A percentile compares a stretch with the other conserved stretches of the same genome.
Evolutionary conservation across 305 asterid species (phyloP).

Genomic region (Rubia balearica): DNA sequence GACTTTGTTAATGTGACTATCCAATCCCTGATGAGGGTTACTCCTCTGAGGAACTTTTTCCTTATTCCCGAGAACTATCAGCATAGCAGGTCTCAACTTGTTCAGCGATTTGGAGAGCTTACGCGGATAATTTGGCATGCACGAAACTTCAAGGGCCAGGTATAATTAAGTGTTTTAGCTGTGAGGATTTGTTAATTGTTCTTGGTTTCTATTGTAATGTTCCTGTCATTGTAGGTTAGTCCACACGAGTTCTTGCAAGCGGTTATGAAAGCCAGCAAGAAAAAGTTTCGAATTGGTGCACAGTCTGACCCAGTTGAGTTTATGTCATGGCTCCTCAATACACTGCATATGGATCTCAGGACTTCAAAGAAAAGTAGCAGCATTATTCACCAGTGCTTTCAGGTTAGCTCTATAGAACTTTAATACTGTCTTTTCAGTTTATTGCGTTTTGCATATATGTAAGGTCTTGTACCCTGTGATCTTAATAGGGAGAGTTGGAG

Average conservation of each 20-base stretch:
- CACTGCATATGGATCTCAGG: conserved; percentile 69
- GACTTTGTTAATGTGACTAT: conserved; percentile 92
- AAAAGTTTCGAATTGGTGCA: background rate
- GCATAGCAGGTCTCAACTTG: conserved; percentile 81
- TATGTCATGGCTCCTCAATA: conserved; percentile 94
- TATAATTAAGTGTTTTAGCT: conserved; percentile 17
- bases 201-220: conserved; percentile 14
- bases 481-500: conserved; percentile 84
- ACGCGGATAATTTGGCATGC: conserved; percentile 93
- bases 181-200: conserved; percentile 1
- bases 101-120: conserved; percentile 94
- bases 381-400: conserved; percentile 87
- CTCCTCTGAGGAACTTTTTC: conserved; percentile 94
- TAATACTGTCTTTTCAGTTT: background rate
- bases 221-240: conserved; percentile 63
- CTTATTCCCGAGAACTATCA: conserved; percentile 82
- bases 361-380: conserved; percentile 57
- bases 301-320: conserved; percentile 84
- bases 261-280: conserved; percentile 37
- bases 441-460: background rate
- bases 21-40: conserved; percentile 94
- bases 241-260: conserved; percentile 96
- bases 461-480: background rate
- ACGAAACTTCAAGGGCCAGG: conserved; percentile 96
- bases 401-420: conserved; percentile 36